Conservation (phyloP, 2,329 filamentous ascomycete species). For the Alternaria triticina region DNA sequence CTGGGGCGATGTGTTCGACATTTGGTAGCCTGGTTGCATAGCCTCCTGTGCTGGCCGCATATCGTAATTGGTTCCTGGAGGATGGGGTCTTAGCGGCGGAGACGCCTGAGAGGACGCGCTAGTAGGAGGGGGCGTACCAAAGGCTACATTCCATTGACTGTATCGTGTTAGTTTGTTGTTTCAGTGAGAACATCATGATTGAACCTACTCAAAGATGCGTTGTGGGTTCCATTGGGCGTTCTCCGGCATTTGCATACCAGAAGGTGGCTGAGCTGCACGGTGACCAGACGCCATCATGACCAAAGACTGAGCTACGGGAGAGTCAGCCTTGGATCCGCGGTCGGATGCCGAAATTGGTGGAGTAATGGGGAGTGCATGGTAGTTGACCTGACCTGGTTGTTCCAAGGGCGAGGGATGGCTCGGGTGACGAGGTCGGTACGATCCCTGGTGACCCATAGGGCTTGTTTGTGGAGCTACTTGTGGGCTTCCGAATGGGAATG, state of each 20-base stretch:
- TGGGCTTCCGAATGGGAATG: conserved; percentile 86
- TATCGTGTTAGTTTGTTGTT: conserved; percentile 18
- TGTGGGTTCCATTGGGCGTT: conserved; percentile 81
- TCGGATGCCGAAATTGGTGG: conserved; percentile 78
- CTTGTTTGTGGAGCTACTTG: conserved; percentile 66
- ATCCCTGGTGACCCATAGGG: conserved; percentile 61
- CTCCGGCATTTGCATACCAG: conserved; percentile 67
- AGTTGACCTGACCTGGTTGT: conserved; percentile 67
- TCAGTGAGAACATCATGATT: not conserved
- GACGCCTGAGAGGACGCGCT: conserved; percentile 52
- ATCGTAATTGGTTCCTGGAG: conserved; percentile 49
- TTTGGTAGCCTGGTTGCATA: conserved; percentile 40
- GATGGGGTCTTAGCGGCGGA: conserved; percentile 53
- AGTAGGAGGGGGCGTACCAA: conserved; percentile 68
- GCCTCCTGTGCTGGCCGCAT: conserved; percentile 45
- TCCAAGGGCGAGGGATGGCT: conserved; percentile 58
- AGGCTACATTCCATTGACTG: conserved; percentile 95
- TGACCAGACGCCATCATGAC: conserved; percentile 70
- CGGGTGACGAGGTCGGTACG: conserved; percentile 59
- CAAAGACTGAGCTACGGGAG: conserved; percentile 73
- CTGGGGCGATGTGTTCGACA: conserved; percentile 46
- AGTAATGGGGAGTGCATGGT: conserved; percentile 72
- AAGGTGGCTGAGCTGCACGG: conserved; percentile 56
- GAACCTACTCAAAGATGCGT: conserved; percentile 84
- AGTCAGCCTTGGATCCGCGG: conserved; percentile 78